Conservation (phyloP, 306 rosid species). For the Arachis stenosperma region DNA sequence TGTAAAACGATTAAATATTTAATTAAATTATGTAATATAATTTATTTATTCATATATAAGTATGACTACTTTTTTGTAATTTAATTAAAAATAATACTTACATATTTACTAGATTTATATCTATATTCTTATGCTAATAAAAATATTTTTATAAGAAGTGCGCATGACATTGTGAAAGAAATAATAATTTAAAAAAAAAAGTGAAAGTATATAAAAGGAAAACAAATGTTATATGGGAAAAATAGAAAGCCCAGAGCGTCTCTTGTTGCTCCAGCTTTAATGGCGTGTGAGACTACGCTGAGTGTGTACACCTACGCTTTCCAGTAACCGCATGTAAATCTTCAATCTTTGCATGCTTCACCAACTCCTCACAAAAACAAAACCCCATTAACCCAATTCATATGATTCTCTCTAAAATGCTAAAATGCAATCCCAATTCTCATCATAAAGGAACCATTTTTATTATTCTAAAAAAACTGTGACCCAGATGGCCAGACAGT, state of each 20-base stretch:
- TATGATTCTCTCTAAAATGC: slow-evolving; percentile 1
- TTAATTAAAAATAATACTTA: too few relatives aligned
- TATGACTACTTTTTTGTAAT: too few relatives aligned
- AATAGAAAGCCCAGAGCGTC: slow-evolving; percentile 29
- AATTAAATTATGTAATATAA: too few relatives aligned
- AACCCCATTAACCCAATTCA: slow-evolving; percentile 12
- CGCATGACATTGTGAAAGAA: too few relatives aligned
- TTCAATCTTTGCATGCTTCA: slow-evolving; percentile 66
- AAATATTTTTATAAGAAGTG: too few relatives aligned
- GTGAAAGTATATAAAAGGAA: background rate
- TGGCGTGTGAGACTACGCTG: slow-evolving; percentile 48
- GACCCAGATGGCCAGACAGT: slow-evolving; percentile 23
- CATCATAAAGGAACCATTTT: slow-evolving; percentile 12
- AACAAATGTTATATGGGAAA: background rate
- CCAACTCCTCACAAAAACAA: slow-evolving; percentile 47
- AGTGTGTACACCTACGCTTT: slow-evolving; percentile 43
- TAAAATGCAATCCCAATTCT: slow-evolving; percentile 18
- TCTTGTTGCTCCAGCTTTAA: slow-evolving; percentile 51
- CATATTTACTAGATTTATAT: too few relatives aligned
- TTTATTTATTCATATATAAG: too few relatives aligned
- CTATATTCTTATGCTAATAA: too few relatives aligned
- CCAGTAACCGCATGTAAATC: slow-evolving; percentile 46
- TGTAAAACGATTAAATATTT: too few relatives aligned
- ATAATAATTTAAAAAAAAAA: too few relatives aligned
- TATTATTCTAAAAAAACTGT: background rate